Evolutionary conservation across 73 alveolate genomes (phyloP), one percentile per base, ranked within the genome.

Genomic region (Diophrys appendiculata): DNA sequence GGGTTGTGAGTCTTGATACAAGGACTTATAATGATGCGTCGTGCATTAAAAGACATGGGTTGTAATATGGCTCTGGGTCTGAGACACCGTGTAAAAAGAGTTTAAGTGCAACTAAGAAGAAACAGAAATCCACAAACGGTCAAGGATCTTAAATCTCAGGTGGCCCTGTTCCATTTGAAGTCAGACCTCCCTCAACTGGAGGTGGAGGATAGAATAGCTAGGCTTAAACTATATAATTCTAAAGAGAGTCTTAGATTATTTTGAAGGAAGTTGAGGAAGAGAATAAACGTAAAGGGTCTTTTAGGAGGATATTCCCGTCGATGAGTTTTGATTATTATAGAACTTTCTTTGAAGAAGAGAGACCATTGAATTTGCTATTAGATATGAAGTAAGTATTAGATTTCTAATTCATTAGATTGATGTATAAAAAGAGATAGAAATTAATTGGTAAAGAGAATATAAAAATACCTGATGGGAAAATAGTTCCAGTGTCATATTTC

Each of bases 61-160:
- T 83, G 76, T 52, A 53, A 65, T 76, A 82, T 87, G 82, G 80
- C 82, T 91, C 95, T 70, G 93, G 94, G 78, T 90, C 90, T 83
- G 86, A 96, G 65, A 96, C 97, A 32, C 68, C 77, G n/a, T 98
- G 91, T 84, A 74, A 86, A 60, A 87, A 83, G 73, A 96, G 24
- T n/a, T 22, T 54, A 8, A 0, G 70, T 8, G 14, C 73, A 23
- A 29, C 25, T 18, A 52, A 30, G n/a, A 5, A 25, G 11, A 75
- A 75, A 29, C 60, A 43, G 32, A 53, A 65, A 18, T 31, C 69
- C 69, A 33, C 23, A 22, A 11, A 35, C 54, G 13, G 29, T 75
- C 26, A 33, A 31, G 11, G 34, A 0, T 0, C 68, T 27, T 75
- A 54, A 54, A n/a, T n/a, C n/a, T n/a, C n/a, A n/a, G n/a, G n/a